Percentiles rank a stretch among this genome's conserved stretches.
These are phyloP conservation scores for Bipolaris zeicola DNA, from an alignment of 2,329 filamentous ascomycete species.

Conservation along the genomic window DNA sequence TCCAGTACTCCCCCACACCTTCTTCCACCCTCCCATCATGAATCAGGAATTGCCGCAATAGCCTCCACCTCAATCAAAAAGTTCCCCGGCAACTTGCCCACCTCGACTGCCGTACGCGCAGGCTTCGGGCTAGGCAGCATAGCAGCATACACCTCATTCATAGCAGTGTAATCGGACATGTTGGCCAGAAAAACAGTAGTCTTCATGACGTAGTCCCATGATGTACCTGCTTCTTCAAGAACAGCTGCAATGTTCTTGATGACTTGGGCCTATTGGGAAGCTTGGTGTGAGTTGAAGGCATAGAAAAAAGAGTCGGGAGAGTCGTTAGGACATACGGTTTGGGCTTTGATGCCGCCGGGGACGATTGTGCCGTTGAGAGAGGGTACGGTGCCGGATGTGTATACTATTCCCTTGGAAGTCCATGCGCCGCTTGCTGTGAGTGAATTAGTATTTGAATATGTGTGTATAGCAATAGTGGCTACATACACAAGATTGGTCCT, in stretches of 20 bases:
- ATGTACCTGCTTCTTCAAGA: slow-evolving; percentile 41
- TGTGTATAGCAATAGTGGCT: too few relatives aligned
- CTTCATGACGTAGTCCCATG: slow-evolving; percentile 44
- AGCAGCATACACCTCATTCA: slow-evolving; percentile 41
- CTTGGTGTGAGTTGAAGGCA: not conserved
- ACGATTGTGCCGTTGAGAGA: slow-evolving; percentile 37
- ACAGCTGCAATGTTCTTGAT: slow-evolving; percentile 41
- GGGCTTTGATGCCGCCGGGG: slow-evolving; percentile 32
- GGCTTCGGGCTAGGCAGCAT: slow-evolving; percentile 41
- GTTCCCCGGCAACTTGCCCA: slow-evolving; percentile 40
- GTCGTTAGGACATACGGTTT: slow-evolving; percentile 22
- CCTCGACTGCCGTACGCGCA: slow-evolving; percentile 38
- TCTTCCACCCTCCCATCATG: slow-evolving; percentile 1
- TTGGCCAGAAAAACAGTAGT: slow-evolving; percentile 42
- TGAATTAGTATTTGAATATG: not conserved
- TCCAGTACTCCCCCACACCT: not conserved
- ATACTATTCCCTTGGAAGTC: slow-evolving; percentile 41
- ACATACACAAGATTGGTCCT: slow-evolving; percentile 35
- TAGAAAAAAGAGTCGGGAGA: accelerated
- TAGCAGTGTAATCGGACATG: slow-evolving; percentile 42
- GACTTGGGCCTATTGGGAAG: slow-evolving; percentile 35
- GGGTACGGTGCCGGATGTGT: slow-evolving; percentile 39
- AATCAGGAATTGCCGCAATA: slow-evolving; percentile 38
- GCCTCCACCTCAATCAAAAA: slow-evolving; percentile 42
- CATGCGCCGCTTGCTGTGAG: slow-evolving; percentile 33